A percentile compares a stretch with the other conserved stretches of the same genome.
Conservation (phyloP, 2,329 filamentous ascomycete genomes). For the Hysterium pulicare region DNA sequence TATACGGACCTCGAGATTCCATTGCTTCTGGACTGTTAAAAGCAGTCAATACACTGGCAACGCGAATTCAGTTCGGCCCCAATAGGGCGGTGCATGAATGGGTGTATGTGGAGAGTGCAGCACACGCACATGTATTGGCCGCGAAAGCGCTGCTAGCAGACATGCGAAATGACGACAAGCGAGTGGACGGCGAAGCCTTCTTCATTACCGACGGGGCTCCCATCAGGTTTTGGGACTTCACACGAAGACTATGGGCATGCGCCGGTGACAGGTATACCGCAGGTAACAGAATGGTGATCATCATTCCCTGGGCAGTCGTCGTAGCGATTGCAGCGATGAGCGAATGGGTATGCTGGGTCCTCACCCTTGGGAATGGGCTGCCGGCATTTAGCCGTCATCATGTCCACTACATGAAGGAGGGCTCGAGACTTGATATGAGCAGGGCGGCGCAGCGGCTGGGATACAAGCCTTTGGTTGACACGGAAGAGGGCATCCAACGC, state of each 20-base stretch:
- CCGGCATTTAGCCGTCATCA: neutral
- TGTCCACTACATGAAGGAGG: conserved; percentile 5
- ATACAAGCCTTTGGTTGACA: conserved; percentile 13
- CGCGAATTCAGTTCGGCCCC: conserved; percentile 13
- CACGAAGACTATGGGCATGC: conserved; percentile 3
- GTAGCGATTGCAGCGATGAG: neutral
- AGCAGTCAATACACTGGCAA: conserved; percentile 1
- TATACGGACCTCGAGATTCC: conserved; percentile 1
- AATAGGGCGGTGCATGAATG: conserved; percentile 10
- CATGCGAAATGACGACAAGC: neutral
- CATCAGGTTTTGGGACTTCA: conserved; percentile 13
- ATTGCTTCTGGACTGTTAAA: neutral
- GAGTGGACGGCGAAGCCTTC: conserved; percentile 14
- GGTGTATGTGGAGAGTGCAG: conserved; percentile 10
- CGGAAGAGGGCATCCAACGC: conserved; percentile 13
- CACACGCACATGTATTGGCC: conserved; percentile 12
- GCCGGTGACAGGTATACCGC: conserved; percentile 5
- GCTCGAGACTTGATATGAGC: conserved; percentile 7
- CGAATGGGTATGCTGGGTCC: conserved; percentile 4
- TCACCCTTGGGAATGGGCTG: conserved; percentile 2
- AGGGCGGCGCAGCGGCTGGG: conserved; percentile 16
- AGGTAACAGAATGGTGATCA: neutral
- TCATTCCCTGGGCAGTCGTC: conserved; percentile 4
- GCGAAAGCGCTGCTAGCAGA: conserved; percentile 10
- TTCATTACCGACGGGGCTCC: conserved; percentile 12